phyloP scores from a whole-genome alignment of 2,329 filamentous ascomycete species.

The Huntiella abstrusa region DNA sequence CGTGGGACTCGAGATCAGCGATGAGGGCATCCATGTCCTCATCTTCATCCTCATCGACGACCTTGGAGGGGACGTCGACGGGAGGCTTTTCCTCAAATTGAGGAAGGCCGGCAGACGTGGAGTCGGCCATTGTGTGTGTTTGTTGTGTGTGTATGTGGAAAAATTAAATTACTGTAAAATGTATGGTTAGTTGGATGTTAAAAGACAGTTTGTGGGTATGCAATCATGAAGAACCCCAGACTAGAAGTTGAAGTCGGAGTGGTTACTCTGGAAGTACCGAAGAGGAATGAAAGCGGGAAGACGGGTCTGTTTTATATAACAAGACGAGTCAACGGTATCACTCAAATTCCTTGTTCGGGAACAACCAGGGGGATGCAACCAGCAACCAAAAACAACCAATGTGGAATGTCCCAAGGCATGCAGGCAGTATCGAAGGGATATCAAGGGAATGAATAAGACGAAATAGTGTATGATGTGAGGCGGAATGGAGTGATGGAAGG shows the following conservation, averaged over 20 bases:
- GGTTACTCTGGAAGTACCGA: too few relatives aligned
- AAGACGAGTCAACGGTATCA: too few relatives aligned
- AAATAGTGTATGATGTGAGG: not conserved
- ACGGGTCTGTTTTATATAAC: too few relatives aligned
- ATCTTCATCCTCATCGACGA: slow-evolving; percentile 46
- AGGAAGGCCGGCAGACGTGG: slow-evolving; percentile 31
- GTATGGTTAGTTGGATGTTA: too few relatives aligned
- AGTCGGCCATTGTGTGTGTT: slow-evolving; percentile 32
- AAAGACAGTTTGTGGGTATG: too few relatives aligned
- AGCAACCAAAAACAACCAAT: not conserved
- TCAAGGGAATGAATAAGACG: not conserved
- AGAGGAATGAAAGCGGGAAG: too few relatives aligned
- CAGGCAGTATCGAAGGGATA: slow-evolving; percentile 1
- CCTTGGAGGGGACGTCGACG: slow-evolving; percentile 18
- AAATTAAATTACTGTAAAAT: slow-evolving; percentile 20
- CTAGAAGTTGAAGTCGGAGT: too few relatives aligned
- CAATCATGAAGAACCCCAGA: too few relatives aligned
- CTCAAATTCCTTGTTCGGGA: too few relatives aligned
- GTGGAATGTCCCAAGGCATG: slow-evolving; percentile 7
- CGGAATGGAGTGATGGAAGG: not conserved
- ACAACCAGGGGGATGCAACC: not conserved
- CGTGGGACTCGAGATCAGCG: slow-evolving; percentile 67
- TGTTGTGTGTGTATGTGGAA: slow-evolving; percentile 8
- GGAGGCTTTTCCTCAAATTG: slow-evolving; percentile 43
- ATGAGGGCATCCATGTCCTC: slow-evolving; percentile 77